These are phyloP conservation scores for Nepenthes gracilis DNA, from an alignment of 148 eudicot genomes.

Conservation along the genomic window DNA sequence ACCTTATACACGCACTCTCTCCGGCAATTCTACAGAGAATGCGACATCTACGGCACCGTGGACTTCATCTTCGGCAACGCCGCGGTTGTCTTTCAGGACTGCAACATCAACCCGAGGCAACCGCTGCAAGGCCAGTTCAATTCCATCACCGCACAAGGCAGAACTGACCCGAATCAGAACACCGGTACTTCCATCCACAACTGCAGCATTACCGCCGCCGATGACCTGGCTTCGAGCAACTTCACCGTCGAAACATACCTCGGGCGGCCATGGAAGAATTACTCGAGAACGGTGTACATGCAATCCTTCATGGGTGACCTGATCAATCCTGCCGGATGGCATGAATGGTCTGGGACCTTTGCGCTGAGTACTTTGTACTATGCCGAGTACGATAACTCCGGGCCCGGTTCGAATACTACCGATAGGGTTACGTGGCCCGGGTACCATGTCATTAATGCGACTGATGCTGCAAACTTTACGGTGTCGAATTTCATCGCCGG, in stretches of 20 bases:
- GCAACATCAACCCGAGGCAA: conserved; percentile 17
- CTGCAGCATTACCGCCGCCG: conserved; percentile 13
- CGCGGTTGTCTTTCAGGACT: conserved; percentile 19
- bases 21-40: conserved; percentile 26
- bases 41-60: conserved; percentile 30
- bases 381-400: conserved; percentile 23
- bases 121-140: conserved; percentile 15
- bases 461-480: conserved; percentile 9
- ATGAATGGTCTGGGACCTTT: conserved; percentile 21
- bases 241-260: conserved; percentile 12
- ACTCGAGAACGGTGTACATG: conserved; percentile 21
- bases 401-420: conserved; percentile 19
- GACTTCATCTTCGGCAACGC: conserved; percentile 36
- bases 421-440: conserved; percentile 32
- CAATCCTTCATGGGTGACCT: conserved; percentile 17
- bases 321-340: conserved; percentile 27
- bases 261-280: conserved; percentile 39
- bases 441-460: conserved; percentile 10
- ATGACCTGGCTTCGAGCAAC: conserved; percentile 10
- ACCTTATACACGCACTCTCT: conserved; percentile 29
- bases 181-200: conserved; percentile 22
- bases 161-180: conserved; percentile 25
- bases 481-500: conserved; percentile 10
- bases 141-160: conserved; percentile 27
- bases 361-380: conserved; percentile 29